Conservation (phyloP, 345 rosid species). For the Orychophragmus violaceus region DNA sequence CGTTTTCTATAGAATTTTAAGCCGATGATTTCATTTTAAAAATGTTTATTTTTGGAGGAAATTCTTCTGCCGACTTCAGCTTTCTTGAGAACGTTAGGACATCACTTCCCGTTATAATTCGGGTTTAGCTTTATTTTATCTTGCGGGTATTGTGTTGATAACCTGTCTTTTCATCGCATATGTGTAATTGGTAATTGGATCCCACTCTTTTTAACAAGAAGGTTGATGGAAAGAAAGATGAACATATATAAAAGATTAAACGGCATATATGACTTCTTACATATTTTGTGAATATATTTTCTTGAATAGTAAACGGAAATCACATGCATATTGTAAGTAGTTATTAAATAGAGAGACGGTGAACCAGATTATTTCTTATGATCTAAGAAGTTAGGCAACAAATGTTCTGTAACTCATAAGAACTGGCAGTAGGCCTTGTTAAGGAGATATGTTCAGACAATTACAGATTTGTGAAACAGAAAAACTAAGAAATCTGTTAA, state of each 20-base stretch:
- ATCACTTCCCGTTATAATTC: too few relatives aligned
- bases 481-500: not conserved
- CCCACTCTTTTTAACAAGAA: not conserved
- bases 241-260: too few relatives aligned
- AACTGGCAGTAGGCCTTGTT: not conserved
- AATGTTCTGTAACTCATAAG: not conserved
- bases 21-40: too few relatives aligned
- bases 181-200: too few relatives aligned
- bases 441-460: not conserved
- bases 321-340: not conserved
- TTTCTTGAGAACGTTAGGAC: too few relatives aligned
- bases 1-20: too few relatives aligned
- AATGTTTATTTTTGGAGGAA: too few relatives aligned
- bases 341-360: not conserved
- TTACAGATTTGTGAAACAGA: not conserved
- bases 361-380: not conserved
- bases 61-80: too few relatives aligned
- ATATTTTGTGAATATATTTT: not conserved
- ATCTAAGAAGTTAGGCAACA: not conserved
- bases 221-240: not conserved
- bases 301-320: too few relatives aligned
- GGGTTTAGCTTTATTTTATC: too few relatives aligned
- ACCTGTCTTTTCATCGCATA: too few relatives aligned
- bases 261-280: not conserved
- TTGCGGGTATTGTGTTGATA: too few relatives aligned